Conservation (phyloP, 495 filamentous ascomycete species). For the Neurospora africana region DNA sequence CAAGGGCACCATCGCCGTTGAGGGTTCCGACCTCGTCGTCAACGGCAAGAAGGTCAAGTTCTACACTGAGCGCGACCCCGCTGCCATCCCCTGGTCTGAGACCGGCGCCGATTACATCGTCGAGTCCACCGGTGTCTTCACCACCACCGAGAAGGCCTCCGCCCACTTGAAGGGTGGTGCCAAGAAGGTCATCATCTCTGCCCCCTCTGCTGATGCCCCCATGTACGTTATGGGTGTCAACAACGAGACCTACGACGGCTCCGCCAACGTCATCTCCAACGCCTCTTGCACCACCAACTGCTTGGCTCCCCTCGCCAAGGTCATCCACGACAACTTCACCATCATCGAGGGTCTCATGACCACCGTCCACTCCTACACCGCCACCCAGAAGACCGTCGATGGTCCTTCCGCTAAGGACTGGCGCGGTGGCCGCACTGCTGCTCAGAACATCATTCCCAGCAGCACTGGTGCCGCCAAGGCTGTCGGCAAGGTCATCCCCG, state of each 20-base stretch:
- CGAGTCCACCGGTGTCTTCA: conserved; percentile 99
- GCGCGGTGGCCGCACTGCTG: conserved; percentile 96
- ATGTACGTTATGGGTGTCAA: conserved; percentile 99
- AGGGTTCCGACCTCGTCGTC: conserved; percentile 67
- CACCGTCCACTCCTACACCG: conserved; percentile 99
- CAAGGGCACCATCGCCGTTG: conserved; percentile 76
- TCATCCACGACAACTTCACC: conserved; percentile 93
- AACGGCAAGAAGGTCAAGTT: conserved; percentile 96
- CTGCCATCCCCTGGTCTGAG: conserved; percentile 81
- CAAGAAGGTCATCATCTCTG: conserved; percentile 99
- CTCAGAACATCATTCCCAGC: conserved; percentile 99
- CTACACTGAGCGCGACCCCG: conserved; percentile 87
- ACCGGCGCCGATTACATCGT: conserved; percentile 91
- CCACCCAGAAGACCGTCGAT: conserved; percentile 99
- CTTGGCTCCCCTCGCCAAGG: conserved; percentile 97
- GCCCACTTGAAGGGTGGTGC: conserved; percentile 97
- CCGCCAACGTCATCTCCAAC: conserved; percentile 91
- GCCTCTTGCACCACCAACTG: conserved; percentile 99
- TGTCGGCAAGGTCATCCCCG: conserved; percentile 98
- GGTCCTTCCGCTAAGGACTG: conserved; percentile 98
- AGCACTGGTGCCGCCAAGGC: conserved; percentile 99
- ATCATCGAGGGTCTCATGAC: conserved; percentile 99
- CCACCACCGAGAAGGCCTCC: conserved; percentile 89
- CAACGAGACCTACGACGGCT: conserved; percentile 79
- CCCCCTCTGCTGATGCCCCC: conserved; percentile 94